phyloP scores from a whole-genome alignment of 352 stramenopile genomes.

The Globisporangium carolinianum region DNA sequence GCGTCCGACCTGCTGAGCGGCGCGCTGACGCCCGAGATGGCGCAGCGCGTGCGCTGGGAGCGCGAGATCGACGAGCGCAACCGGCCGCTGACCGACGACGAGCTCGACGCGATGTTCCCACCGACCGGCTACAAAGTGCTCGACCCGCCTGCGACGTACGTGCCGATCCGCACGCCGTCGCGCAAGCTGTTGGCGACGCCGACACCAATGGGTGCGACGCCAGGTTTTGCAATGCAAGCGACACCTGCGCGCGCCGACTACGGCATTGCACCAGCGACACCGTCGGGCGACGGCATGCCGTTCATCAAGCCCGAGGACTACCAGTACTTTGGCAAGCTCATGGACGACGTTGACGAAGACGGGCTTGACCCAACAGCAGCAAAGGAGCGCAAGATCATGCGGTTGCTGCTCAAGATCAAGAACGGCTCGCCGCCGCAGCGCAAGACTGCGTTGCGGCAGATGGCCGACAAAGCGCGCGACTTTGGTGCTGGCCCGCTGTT shows the following conservation, averaged over 20 bases:
- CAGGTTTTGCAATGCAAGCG: slow-evolving; percentile 82
- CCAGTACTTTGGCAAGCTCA: slow-evolving; percentile 96
- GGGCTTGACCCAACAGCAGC: slow-evolving; percentile 87
- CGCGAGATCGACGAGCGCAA: slow-evolving; percentile 97
- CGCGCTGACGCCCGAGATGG: slow-evolving; percentile 84
- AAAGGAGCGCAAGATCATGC: slow-evolving; percentile 98
- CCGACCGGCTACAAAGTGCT: slow-evolving; percentile 94
- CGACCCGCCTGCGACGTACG: slow-evolving; percentile 92
- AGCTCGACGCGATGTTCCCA: slow-evolving; percentile 97
- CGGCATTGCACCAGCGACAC: slow-evolving; percentile 55
- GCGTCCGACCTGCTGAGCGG: slow-evolving; percentile 54
- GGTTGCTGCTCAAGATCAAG: slow-evolving; percentile 98
- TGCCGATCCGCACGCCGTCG: slow-evolving; percentile 93
- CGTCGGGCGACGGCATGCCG: slow-evolving; percentile 85
- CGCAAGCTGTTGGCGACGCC: slow-evolving; percentile 94
- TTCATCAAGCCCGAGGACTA: slow-evolving; percentile 99
- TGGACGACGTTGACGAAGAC: slow-evolving; percentile 90
- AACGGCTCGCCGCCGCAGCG: slow-evolving; percentile 97
- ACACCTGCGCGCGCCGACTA: slow-evolving; percentile 81
- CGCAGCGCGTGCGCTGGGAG: slow-evolving; percentile 92
- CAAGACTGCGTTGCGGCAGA: slow-evolving; percentile 94
- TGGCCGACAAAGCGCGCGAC: slow-evolving; percentile 96
- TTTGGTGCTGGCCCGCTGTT: slow-evolving; percentile 97
- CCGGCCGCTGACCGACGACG: slow-evolving; percentile 92
- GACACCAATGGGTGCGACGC: slow-evolving; percentile 92